A percentile compares a stretch with the other conserved stretches of the same genome.
Evolutionary conservation across 768 basidiomycete genomes (phyloP).

Genomic region (Tephrocybe sp.): DNA sequence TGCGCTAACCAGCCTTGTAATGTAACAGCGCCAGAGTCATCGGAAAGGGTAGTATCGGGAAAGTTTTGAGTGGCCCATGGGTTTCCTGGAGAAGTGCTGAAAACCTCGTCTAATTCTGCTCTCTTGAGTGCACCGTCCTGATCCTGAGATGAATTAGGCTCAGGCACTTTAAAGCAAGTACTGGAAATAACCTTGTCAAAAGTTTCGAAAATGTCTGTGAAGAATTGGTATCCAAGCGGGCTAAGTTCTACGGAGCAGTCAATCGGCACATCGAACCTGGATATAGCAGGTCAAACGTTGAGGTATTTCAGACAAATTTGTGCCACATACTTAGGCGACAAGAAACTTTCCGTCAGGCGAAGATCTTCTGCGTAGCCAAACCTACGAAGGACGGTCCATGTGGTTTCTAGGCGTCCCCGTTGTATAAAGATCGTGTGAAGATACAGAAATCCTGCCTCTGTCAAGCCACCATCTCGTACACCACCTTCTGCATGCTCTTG

Average conservation of each 20-base stretch:
- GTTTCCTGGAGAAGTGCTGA: constrained; percentile 93
- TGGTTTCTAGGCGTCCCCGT: constrained; percentile 91
- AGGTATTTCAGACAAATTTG: constrained; percentile 1
- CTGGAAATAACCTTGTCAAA: constrained; percentile 76
- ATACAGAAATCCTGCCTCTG: constrained; percentile 90
- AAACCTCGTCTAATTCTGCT: constrained; percentile 81
- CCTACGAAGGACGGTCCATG: constrained; percentile 93
- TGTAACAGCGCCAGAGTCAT: constrained; percentile 89
- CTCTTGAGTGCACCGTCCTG: constrained; percentile 90
- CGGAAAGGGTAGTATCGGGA: constrained; percentile 84
- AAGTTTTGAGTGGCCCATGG: constrained; percentile 95
- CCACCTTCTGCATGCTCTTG: constrained; percentile 72
- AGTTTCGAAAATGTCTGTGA: constrained; percentile 93
- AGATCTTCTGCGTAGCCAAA: constrained; percentile 97
- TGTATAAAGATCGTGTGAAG: constrained; percentile 97
- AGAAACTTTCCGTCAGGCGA: constrained; percentile 81
- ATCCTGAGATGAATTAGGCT: constrained; percentile 49
- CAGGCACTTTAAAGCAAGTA: background rate
- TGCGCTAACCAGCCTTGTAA: constrained; percentile 97
- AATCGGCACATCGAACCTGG: constrained; percentile 86
- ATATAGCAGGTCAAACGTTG: background rate
- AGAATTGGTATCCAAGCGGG: constrained; percentile 93
- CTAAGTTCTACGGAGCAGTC: constrained; percentile 96
- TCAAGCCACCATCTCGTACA: constrained; percentile 77
- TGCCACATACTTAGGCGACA: constrained; percentile 79